Conservation (phyloP, 306 rosid genomes). For the Prunus salicina region DNA sequence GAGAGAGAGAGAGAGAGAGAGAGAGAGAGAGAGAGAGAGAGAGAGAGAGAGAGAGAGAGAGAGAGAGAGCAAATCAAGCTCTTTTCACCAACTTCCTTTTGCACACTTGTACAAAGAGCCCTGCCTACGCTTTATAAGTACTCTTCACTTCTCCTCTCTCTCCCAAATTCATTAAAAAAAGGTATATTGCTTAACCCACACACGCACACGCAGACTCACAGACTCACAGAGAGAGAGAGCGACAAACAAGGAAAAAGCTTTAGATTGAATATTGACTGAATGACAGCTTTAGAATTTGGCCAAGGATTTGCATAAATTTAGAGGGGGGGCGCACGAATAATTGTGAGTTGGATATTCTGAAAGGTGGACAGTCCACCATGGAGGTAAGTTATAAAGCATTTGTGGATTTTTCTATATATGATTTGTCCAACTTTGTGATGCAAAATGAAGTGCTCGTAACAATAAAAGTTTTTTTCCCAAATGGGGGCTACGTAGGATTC, state of each 20-base stretch:
- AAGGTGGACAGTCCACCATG: slow-evolving; percentile 18
- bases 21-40: too few relatives aligned
- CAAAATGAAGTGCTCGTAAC: slow-evolving; percentile 31
- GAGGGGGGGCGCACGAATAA: too few relatives aligned
- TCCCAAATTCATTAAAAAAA: background rate
- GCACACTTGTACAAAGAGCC: background rate
- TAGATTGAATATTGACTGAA: background rate
- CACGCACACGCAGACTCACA: background rate
- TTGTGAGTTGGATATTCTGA: background rate
- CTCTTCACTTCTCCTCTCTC: background rate
- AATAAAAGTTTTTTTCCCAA: background rate
- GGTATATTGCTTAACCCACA: background rate
- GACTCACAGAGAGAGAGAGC: background rate
- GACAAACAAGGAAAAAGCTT: background rate
- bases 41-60: background rate
- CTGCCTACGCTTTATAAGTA: background rate
- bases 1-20: too few relatives aligned
- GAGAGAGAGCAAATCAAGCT: background rate
- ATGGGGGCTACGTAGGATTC: slow-evolving; percentile 50
- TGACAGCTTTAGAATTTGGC: background rate
- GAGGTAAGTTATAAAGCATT: background rate
- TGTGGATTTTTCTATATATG: background rate
- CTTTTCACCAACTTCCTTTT: slow-evolving; percentile 1
- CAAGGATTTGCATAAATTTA: background rate
- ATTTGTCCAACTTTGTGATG: slow-evolving; percentile 17